phyloP scores from a whole-genome alignment of 345 rosid genomes.

The Raphanus raphanistrum region DNA sequence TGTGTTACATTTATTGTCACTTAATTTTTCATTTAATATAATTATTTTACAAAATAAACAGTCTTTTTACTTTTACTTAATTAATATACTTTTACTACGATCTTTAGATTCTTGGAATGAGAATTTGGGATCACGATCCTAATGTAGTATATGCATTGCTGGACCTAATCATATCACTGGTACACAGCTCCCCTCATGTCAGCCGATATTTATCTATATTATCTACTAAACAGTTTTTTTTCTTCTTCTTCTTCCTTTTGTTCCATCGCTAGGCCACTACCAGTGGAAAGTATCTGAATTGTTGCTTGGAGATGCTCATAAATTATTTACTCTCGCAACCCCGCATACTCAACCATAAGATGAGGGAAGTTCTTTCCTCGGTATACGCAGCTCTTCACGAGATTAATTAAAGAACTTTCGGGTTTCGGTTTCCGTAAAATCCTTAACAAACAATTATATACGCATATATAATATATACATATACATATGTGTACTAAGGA shows the following conservation, averaged over 20 bases:
- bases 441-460: too few species aligned
- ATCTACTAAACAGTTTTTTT: neutral
- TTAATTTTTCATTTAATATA: too few species aligned
- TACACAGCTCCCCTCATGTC: conserved; percentile 34
- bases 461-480: too few species aligned
- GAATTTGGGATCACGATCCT: conserved; percentile 65
- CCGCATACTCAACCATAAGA: conserved; percentile 49
- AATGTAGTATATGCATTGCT: conserved; percentile 70
- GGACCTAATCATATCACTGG: conserved; percentile 64
- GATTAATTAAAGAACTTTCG: too few species aligned
- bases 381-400: conserved; percentile 62
- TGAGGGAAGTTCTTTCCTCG: conserved; percentile 56
- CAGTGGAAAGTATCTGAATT: conserved; percentile 64
- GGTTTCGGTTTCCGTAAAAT: too few species aligned
- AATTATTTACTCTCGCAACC: conserved; percentile 38
- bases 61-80: too few species aligned
- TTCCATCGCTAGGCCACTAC: conserved; percentile 60
- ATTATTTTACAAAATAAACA: too few species aligned
- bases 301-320: conserved; percentile 66
- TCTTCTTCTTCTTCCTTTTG: conserved; percentile 1
- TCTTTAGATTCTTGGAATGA: conserved; percentile 66
- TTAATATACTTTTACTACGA: neutral
- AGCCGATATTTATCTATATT: too few species aligned
- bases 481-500: too few species aligned
- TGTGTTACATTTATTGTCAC: too few species aligned